These are phyloP conservation scores for Calocera viscosa DNA, from an alignment of 768 basidiomycete species.

Conservation along the genomic window DNA sequence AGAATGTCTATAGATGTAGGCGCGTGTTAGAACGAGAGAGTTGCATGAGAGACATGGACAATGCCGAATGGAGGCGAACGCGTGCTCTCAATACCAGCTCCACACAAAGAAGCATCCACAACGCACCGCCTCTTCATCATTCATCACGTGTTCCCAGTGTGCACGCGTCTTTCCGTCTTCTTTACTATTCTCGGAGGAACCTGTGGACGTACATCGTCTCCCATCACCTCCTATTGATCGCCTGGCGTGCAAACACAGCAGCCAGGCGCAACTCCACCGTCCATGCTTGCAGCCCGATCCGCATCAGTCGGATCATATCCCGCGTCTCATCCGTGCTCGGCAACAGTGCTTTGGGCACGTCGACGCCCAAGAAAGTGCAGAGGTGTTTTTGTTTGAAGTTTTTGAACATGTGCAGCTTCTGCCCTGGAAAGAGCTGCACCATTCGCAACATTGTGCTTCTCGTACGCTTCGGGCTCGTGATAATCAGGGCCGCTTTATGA, in stretches of 20 bases:
- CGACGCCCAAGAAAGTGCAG: slow-evolving; percentile 3
- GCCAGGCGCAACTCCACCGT: neutral
- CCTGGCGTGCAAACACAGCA: neutral
- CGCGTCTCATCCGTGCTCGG: neutral
- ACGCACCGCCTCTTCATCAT: neutral
- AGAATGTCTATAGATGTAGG: no score
- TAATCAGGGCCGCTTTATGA: no score
- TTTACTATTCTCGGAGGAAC: neutral
- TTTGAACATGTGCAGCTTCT: slow-evolving; percentile 7
- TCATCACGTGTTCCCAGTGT: neutral
- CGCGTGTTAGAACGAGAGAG: no score
- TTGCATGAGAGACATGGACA: no score
- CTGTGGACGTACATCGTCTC: neutral
- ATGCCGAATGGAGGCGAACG: no score
- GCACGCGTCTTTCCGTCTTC: neutral
- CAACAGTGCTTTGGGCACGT: neutral
- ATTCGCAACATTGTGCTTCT: slow-evolving; percentile 4
- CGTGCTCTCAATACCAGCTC: no score
- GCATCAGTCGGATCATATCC: neutral
- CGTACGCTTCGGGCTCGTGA: neutral
- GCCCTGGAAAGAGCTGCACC: neutral
- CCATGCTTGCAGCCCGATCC: neutral
- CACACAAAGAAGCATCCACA: neutral
- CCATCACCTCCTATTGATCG: neutral
- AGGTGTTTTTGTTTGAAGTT: slow-evolving; percentile 5